phyloP scores from a whole-genome alignment of 2,329 filamentous ascomycete species.

The Sarocladiaceae sp. region DNA sequence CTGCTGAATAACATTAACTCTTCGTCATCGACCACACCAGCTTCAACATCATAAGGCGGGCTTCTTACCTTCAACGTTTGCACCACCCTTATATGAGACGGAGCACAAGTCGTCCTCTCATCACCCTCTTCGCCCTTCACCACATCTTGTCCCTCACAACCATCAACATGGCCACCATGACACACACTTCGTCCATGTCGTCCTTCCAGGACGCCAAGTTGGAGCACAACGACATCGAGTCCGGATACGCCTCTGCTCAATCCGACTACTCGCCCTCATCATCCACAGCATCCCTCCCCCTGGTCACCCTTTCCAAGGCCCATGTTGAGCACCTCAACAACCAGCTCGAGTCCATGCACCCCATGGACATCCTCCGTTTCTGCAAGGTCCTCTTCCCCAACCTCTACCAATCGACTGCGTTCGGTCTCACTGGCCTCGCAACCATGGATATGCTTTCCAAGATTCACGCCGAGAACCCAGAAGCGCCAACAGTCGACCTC shows the following conservation, averaged over 20 bases:
- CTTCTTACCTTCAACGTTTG: neutral
- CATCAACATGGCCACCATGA: constrained; percentile 4
- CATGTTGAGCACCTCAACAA: constrained; percentile 89
- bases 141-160: constrained; percentile 3
- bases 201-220: constrained; percentile 36
- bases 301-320: constrained; percentile 79
- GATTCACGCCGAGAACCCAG: constrained; percentile 60
- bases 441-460: constrained; percentile 84
- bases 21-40: neutral
- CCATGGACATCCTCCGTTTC: constrained; percentile 89
- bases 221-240: constrained; percentile 56
- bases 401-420: constrained; percentile 82
- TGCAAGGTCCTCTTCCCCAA: constrained; percentile 85
- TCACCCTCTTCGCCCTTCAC: constrained; percentile 2
- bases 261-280: constrained; percentile 35
- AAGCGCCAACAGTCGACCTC: constrained; percentile 56
- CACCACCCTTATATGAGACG: constrained; percentile 3
- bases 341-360: constrained; percentile 81
- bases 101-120: constrained; percentile 1
- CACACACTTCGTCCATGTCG: constrained; percentile 25
- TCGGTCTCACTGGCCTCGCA: constrained; percentile 75
- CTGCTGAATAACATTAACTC: constrained; percentile 2
- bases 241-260: constrained; percentile 71
- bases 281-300: constrained; percentile 50
- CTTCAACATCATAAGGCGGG: neutral